phyloP scores from a whole-genome alignment of 2,329 filamentous ascomycete genomes.

The Colletotrichum lupini region DNA sequence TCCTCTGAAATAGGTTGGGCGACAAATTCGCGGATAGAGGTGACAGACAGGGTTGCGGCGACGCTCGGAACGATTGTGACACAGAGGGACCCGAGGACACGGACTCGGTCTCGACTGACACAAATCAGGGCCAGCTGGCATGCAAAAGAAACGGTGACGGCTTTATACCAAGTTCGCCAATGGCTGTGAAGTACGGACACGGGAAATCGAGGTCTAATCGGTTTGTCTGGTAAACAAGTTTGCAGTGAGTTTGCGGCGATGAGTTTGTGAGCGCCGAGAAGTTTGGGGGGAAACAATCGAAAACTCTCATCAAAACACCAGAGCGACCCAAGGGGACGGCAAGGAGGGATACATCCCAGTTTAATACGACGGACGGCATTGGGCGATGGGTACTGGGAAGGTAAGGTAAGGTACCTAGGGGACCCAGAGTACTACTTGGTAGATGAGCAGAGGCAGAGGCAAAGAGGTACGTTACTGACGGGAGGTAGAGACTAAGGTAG shows the following conservation, averaged over 20 bases:
- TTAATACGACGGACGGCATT: slow-evolving; percentile 7
- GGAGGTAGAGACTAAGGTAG: no score
- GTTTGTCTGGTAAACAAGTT: neutral
- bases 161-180: neutral
- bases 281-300: neutral
- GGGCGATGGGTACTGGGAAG: no score
- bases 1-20: neutral
- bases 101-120: slow-evolving; percentile 6
- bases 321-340: neutral
- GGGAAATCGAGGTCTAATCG: neutral
- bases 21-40: neutral
- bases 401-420: no score
- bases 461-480: neutral
- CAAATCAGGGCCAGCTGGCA: neutral
- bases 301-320: neutral
- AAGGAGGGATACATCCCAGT: neutral
- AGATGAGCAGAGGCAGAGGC: neutral
- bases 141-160: neutral
- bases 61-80: slow-evolving; percentile 1
- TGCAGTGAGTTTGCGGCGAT: neutral
- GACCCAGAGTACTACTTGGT: neutral
- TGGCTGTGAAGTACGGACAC: neutral
- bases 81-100: slow-evolving; percentile 3
- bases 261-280: neutral
- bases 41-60: neutral